Conservation (phyloP, 2,329 filamentous ascomycete species). For the Trichoderma afroharzianum region DNA sequence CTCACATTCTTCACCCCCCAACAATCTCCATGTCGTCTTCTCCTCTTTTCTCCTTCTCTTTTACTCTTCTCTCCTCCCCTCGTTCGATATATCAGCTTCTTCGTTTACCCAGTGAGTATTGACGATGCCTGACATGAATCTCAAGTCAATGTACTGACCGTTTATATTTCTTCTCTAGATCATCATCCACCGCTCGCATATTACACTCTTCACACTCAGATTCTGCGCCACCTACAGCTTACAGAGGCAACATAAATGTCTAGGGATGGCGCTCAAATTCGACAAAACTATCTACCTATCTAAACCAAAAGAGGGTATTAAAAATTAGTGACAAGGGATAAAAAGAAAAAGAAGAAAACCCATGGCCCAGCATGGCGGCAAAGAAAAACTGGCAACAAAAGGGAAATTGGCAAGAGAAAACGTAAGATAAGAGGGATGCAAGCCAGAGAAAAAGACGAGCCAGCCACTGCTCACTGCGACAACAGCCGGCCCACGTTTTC, state of each 20-base stretch:
- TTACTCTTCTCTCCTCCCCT: neutral
- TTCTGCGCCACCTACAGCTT: neutral
- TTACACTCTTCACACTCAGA: neutral
- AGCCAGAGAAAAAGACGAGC: neutral
- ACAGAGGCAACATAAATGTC: neutral
- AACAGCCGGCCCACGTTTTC: too few relatives aligned
- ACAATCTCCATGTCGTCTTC: neutral
- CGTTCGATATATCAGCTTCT: neutral
- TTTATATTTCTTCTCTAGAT: neutral
- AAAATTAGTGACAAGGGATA: neutral
- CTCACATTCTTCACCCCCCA: neutral
- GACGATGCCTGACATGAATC: neutral
- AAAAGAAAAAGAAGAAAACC: neutral
- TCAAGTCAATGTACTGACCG: neutral
- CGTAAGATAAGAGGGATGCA: neutral
- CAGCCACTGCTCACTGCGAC: too few relatives aligned
- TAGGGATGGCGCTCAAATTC: neutral
- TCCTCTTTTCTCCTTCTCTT: neutral
- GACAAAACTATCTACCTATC: neutral
- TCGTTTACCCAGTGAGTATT: neutral
- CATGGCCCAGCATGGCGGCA: neutral
- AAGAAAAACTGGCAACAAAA: neutral
- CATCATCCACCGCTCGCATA: neutral
- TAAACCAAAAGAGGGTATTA: neutral
- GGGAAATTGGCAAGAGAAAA: neutral